Percentiles rank a stretch among this genome's conserved stretches.
These are phyloP conservation scores for Ambrosia artemisiifolia DNA, from an alignment of 129 eudicot genomes.

Conservation along the genomic window DNA sequence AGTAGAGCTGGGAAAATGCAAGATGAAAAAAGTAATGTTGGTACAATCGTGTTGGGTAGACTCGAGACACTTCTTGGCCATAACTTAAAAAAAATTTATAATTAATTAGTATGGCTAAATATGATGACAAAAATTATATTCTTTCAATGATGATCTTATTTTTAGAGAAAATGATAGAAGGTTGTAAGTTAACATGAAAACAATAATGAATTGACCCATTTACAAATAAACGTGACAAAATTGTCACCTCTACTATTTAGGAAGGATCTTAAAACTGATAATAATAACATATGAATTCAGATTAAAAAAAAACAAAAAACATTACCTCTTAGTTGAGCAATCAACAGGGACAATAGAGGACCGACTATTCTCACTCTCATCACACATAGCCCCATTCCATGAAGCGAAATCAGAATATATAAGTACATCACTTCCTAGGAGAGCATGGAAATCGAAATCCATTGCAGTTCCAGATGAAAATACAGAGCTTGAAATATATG, in stretches of 20 bases:
- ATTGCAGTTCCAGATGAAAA: slow-evolving; percentile 47
- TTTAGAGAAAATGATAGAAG: neutral
- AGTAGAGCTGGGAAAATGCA: neutral
- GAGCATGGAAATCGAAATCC: slow-evolving; percentile 59
- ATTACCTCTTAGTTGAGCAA: slow-evolving; percentile 38
- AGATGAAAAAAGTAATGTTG: neutral
- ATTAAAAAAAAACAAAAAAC: neutral
- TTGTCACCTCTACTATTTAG: neutral
- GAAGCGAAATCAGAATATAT: slow-evolving; percentile 62
- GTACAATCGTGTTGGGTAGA: neutral
- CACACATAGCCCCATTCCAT: slow-evolving; percentile 9
- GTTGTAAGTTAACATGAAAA: neutral
- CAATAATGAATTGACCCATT: neutral
- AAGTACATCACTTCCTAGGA: slow-evolving; percentile 57
- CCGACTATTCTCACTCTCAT: slow-evolving; percentile 24
- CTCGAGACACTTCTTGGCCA: neutral
- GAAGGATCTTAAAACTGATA: slow-evolving; percentile 1
- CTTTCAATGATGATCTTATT: neutral
- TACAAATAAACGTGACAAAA: neutral
- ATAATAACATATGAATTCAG: neutral
- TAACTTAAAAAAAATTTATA: neutral
- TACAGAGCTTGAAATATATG: slow-evolving; percentile 54
- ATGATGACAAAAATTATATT: neutral
- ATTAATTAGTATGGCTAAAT: neutral
- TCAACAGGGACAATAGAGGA: slow-evolving; percentile 23